Evolutionary conservation across 768 basidiomycete species (phyloP), one percentile per base, ranked within the genome.

Genomic region (Roridomyces roridus): DNA sequence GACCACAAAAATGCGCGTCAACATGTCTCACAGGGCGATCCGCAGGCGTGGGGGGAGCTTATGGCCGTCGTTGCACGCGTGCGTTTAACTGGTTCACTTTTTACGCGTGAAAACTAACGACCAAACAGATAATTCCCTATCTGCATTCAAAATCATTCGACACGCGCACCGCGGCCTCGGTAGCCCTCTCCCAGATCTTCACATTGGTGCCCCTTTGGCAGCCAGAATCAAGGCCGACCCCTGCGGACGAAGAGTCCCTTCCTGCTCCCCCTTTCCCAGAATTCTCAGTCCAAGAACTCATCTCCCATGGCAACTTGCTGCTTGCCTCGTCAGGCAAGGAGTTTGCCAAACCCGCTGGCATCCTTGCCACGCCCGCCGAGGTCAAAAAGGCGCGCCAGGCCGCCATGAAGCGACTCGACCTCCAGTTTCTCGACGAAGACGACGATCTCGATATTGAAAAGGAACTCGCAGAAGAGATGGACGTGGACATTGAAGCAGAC

Each of bases 311-410:
- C 6, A 85, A 84, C 23, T 82, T 93, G 4, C 82, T 99, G 4
- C 81, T 99, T 2, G 91, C 93, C 1, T 96, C 94, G 3, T 95
- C 96, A 0, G 96, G 96, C 6, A 94, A 94, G 66, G 96, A 99
- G 72, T 98, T 94, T 59, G 69, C 76, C 20, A 92, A 87, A 65
- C 89, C 89, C 2, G 70, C 84, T 4, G 87, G 86, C 12, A 89
- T 92, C 46, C 79, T 90, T 29, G 81, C 88, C 6, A 91, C 83
- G 51, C 75, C 90, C 3, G 82, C 85, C 29, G 94, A 96, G 69
- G 90, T 96, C 5, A 91, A 89, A 68, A 89, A 88, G 52, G 92
- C 93, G 2, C 86, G 93, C 23, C 91, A 89, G 67, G 94, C 94
- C 66, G 92, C 93, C 10, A 92, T 96, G 86, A 85, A 84, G 26